Conservation (phyloP, 176 grass and related monocot species). For the Aegilops speltoides region DNA sequence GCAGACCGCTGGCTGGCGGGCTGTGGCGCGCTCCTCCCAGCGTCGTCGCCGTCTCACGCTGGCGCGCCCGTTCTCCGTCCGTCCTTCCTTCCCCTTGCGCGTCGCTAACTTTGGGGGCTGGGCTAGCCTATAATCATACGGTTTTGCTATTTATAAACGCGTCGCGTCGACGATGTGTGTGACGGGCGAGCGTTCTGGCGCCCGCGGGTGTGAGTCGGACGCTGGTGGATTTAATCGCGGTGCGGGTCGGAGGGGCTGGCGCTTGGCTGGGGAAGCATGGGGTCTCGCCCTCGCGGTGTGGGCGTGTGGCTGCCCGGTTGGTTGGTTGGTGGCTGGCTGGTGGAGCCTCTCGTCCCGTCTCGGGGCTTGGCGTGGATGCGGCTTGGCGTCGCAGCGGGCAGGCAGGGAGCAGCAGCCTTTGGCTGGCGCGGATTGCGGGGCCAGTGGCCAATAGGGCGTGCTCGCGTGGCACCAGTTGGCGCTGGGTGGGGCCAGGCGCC, state of each 20-base stretch:
- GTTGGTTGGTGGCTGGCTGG: not conserved
- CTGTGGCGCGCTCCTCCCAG: not conserved
- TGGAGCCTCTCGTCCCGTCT: not conserved
- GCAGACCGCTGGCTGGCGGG: not conserved
- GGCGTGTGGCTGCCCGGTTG: not conserved
- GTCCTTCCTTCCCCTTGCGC: too few species aligned
- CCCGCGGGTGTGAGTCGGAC: not conserved
- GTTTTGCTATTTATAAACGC: slow-evolving; percentile 30
- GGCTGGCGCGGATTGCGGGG: not conserved
- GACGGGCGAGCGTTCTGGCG: not conserved
- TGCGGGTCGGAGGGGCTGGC: not conserved
- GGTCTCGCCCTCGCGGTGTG: not conserved
- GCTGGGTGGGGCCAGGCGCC: not conserved
- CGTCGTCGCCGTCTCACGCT: not conserved
- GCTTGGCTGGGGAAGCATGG: not conserved
- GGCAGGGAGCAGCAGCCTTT: not conserved
- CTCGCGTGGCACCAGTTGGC: not conserved
- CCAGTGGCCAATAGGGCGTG: not conserved
- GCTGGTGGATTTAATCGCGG: too few species aligned
- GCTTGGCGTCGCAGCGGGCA: not conserved
- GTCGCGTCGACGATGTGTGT: not conserved
- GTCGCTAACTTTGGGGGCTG: not conserved
- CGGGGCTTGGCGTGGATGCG: not conserved
- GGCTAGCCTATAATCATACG: not conserved
- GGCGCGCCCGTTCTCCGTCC: not conserved